phyloP scores from a whole-genome alignment of 768 basidiomycete species.

The Mycena filopes region DNA sequence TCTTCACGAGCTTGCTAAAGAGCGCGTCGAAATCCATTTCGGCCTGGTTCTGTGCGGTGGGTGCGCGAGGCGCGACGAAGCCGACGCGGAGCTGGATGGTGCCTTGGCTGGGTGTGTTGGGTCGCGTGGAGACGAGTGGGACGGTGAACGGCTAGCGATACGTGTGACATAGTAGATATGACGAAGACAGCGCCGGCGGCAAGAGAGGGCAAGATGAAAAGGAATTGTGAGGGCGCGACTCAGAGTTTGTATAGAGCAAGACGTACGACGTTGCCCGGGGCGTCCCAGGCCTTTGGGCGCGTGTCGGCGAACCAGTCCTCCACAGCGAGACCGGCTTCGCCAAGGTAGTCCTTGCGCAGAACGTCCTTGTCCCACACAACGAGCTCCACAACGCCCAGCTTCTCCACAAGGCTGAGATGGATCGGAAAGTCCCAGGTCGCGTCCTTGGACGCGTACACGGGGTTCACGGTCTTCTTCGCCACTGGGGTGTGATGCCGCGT shows the following conservation, averaged over 20 bases:
- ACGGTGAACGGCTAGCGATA: constrained; percentile 47
- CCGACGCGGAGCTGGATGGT: constrained; percentile 58
- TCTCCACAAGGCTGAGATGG: constrained; percentile 78
- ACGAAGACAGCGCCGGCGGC: neutral
- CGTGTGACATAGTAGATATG: neutral
- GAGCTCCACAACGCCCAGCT: constrained; percentile 80
- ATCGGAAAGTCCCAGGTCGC: constrained; percentile 93
- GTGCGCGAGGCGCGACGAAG: constrained; percentile 53
- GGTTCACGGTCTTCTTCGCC: constrained; percentile 76
- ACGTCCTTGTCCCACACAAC: constrained; percentile 96
- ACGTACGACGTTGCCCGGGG: constrained; percentile 75
- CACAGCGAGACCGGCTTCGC: constrained; percentile 83
- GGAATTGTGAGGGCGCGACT: constrained; percentile 14
- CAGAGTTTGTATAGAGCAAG: neutral
- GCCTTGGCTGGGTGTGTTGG: constrained; percentile 52
- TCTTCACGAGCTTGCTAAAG: constrained; percentile 70
- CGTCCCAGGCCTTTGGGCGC: constrained; percentile 63
- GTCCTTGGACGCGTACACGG: constrained; percentile 70
- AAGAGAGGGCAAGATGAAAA: constrained; percentile 2
- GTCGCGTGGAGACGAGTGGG: constrained; percentile 53
- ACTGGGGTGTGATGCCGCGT: constrained; percentile 79
- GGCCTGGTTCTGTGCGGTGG: constrained; percentile 47
- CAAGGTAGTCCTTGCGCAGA: constrained; percentile 91
- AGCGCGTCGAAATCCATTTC: constrained; percentile 67
- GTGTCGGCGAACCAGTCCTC: constrained; percentile 78